phyloP scores from a whole-genome alignment of 305 asterid species.

The Ajuga reptans region DNA sequence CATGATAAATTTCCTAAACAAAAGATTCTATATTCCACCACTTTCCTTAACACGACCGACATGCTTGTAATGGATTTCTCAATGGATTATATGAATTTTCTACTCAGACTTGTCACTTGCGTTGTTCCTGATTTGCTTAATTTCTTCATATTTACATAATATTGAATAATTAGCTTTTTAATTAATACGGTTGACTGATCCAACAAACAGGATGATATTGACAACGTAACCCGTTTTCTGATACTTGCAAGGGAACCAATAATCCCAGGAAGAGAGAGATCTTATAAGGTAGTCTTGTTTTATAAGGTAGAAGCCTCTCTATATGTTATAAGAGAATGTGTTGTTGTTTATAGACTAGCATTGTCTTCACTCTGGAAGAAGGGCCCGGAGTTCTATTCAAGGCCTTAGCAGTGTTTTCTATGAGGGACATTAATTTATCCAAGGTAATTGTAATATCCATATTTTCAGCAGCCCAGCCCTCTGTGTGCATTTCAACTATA shows the following conservation, averaged over 20 bases:
- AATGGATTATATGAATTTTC: not conserved
- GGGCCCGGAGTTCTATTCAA: slow-evolving; percentile 85
- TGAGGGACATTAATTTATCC: slow-evolving; percentile 56
- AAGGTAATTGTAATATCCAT: slow-evolving; percentile 42
- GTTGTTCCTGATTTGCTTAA: not conserved
- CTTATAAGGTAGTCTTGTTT: slow-evolving; percentile 47
- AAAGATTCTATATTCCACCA: not conserved
- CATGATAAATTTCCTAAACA: not conserved
- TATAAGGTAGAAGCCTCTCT: not conserved
- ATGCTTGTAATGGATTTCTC: not conserved
- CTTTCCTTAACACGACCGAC: not conserved
- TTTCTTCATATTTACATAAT: not conserved
- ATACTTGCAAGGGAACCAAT: slow-evolving; percentile 85
- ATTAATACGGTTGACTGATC: slow-evolving; percentile 23
- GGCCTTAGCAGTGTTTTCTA: slow-evolving; percentile 73
- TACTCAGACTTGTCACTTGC: not conserved
- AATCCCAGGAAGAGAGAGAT: slow-evolving; percentile 60
- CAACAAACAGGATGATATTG: slow-evolving; percentile 52
- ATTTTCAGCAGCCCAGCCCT: not conserved
- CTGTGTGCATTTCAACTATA: not conserved
- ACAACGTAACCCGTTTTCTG: slow-evolving; percentile 65
- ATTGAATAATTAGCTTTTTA: not conserved
- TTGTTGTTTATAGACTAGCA: slow-evolving; percentile 53
- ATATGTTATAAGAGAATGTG: not conserved
- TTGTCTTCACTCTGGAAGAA: slow-evolving; percentile 75